phyloP scores from a whole-genome alignment of 1,284 basidiomycete genomes.

The Papiliotrema nemorosa region DNA sequence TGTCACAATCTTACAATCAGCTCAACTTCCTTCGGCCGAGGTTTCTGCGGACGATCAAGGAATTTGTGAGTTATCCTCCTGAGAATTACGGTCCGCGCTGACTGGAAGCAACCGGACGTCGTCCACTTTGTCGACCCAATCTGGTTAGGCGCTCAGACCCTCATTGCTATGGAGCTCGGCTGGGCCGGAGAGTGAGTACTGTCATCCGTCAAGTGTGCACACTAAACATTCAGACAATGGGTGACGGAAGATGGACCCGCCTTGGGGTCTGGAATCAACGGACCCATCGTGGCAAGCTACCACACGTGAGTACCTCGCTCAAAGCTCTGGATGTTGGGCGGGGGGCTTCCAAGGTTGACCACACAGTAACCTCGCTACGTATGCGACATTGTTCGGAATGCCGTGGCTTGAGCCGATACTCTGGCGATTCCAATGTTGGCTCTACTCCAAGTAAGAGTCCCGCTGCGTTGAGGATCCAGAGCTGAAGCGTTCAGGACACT shows the following conservation, averaged over 20 bases:
- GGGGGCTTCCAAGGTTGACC: neutral
- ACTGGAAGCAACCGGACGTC: slow-evolving; percentile 53
- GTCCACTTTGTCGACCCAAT: slow-evolving; percentile 57
- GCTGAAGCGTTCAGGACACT: slow-evolving; percentile 34
- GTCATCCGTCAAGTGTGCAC: too few relatives aligned
- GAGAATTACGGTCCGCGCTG: neutral
- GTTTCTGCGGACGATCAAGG: slow-evolving; percentile 53
- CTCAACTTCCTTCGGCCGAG: slow-evolving; percentile 58
- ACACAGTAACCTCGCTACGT: slow-evolving; percentile 53
- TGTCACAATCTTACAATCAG: slow-evolving; percentile 5
- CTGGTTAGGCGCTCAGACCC: slow-evolving; percentile 55
- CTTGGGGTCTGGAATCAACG: slow-evolving; percentile 42
- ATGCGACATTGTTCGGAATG: slow-evolving; percentile 56
- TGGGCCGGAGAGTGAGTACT: slow-evolving; percentile 44
- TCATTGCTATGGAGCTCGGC: slow-evolving; percentile 50
- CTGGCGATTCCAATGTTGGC: slow-evolving; percentile 47
- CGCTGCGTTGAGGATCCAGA: neutral
- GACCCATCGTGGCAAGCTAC: slow-evolving; percentile 55
- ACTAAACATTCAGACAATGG: slow-evolving; percentile 28
- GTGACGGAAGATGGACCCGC: slow-evolving; percentile 41
- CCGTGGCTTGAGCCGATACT: slow-evolving; percentile 54
- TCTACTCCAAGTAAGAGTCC: slow-evolving; percentile 41
- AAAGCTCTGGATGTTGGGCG: neutral
- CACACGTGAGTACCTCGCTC: slow-evolving; percentile 49
- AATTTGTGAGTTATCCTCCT: slow-evolving; percentile 34